Conservation (phyloP, 345 rosid species). For the Euphorbia pulcherrima region DNA sequence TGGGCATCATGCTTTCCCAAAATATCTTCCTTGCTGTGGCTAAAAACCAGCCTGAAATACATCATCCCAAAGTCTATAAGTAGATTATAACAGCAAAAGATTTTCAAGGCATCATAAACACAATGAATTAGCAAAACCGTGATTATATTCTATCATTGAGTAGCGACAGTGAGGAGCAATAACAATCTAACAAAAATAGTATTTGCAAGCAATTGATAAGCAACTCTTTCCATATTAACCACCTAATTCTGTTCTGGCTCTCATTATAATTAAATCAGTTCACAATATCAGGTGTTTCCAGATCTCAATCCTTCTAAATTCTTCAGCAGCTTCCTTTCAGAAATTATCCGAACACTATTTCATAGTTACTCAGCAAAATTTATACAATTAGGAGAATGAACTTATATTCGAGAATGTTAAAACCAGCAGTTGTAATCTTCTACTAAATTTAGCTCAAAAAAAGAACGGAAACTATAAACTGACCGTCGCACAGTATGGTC, state of each 20-base stretch:
- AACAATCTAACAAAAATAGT: neutral
- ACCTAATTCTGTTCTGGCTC: neutral
- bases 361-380: neutral
- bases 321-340: neutral
- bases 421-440: neutral
- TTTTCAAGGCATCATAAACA: neutral
- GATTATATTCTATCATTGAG: neutral
- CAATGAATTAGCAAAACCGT: neutral
- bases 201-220: neutral
- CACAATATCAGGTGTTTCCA: neutral
- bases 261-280: neutral
- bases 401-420: neutral
- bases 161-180: neutral
- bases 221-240: neutral
- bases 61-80: slow-evolving; percentile 18
- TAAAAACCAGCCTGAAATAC: slow-evolving; percentile 74
- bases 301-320: neutral
- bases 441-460: neutral
- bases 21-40: slow-evolving; percentile 70
- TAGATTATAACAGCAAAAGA: neutral
- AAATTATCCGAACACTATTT: neutral
- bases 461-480: slow-evolving; percentile 3
- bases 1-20: slow-evolving; percentile 88
- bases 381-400: neutral
- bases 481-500: slow-evolving; percentile 76